Conservation (phyloP, 2,329 filamentous ascomycete genomes). For the Sclerotinia trifoliorum region DNA sequence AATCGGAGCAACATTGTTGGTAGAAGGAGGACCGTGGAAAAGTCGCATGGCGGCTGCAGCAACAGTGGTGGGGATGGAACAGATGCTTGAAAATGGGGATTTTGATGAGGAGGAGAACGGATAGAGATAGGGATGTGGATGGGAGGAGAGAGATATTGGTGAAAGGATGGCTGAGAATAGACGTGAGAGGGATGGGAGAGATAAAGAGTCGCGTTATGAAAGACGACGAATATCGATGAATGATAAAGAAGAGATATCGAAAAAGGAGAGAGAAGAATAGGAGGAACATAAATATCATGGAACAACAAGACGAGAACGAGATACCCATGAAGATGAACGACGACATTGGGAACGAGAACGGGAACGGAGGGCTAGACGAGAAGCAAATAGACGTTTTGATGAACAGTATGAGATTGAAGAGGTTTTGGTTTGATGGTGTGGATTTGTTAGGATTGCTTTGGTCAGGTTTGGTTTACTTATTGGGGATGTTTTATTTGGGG, state of each 20-base stretch:
- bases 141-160: conserved; percentile 26
- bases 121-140: conserved; percentile 46
- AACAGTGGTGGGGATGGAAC: conserved; percentile 16
- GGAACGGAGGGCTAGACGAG: background rate
- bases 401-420: conserved; percentile 17
- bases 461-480: no score
- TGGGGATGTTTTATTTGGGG: background rate
- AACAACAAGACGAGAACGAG: background rate
- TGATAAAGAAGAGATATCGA: background rate
- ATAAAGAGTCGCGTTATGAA: conserved; percentile 59
- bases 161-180: conserved; percentile 33
- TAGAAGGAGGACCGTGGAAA: conserved; percentile 8
- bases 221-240: conserved; percentile 41
- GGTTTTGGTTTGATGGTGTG: background rate
- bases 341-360: background rate
- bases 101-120: conserved; percentile 55
- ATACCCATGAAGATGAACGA: background rate
- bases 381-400: background rate
- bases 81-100: conserved; percentile 57
- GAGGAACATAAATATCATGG: background rate
- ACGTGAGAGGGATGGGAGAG: conserved; percentile 38
- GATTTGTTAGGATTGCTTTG: background rate
- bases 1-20: conserved; percentile 11
- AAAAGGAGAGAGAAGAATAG: background rate
- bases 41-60: conserved; percentile 14